Evolutionary conservation across 1,139 yeast species (phyloP).

Genomic region (Candida tetrigidarum): DNA sequence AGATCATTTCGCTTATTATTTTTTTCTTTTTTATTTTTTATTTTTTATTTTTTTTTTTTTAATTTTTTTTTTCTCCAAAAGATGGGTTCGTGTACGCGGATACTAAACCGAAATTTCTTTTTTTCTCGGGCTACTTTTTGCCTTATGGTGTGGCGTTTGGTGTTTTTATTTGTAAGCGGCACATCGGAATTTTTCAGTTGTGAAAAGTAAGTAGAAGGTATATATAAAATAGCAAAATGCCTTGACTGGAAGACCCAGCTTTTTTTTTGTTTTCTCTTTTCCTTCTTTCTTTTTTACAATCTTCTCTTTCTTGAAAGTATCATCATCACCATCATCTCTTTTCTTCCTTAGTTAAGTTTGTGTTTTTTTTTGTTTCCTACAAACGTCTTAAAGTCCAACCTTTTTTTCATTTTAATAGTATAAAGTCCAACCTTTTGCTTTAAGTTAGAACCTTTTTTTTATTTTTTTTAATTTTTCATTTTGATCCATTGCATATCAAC

Average conservation of each 20-base stretch:
- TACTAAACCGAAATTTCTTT: neutral
- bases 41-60: no score
- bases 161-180: constrained; percentile 1
- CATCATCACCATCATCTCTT: neutral
- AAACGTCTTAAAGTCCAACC: constrained; percentile 19
- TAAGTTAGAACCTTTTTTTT: constrained; percentile 3
- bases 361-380: constrained; percentile 3
- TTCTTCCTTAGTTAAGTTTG: neutral
- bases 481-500: constrained; percentile 1
- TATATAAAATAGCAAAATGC: constrained; percentile 1
- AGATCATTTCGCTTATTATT: neutral
- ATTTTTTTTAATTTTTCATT: constrained; percentile 3
- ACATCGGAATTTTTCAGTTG: neutral
- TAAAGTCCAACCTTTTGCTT: constrained; percentile 17
- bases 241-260: neutral
- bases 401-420: constrained; percentile 10
- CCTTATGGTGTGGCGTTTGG: constrained; percentile 1
- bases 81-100: neutral
- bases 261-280: no score
- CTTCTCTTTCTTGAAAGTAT: neutral
- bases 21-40: neutral
- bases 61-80: neutral
- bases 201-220: neutral
- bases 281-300: neutral
- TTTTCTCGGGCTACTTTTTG: constrained; percentile 2